phyloP scores from a whole-genome alignment of 306 rosid genomes.

The Sicyos edulis region DNA sequence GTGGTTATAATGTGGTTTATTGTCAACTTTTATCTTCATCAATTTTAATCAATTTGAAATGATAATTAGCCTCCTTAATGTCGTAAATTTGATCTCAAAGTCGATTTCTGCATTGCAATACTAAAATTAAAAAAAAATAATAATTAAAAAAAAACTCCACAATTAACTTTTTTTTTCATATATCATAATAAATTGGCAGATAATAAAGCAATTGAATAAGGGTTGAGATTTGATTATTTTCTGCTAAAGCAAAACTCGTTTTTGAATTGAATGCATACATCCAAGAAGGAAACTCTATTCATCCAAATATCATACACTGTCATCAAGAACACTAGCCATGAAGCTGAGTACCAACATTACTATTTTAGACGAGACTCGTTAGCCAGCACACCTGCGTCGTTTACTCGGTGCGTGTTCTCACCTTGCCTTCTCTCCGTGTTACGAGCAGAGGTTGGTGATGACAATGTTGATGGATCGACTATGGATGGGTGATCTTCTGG shows the following conservation, averaged over 20 bases:
- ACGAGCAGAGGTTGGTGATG: not conserved
- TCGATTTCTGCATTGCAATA: not conserved
- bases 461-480: not conserved
- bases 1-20: no score
- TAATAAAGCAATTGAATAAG: not conserved
- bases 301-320: conserved; percentile 2
- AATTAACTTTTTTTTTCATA: no score
- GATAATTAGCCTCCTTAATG: no score
- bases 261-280: conserved; percentile 7
- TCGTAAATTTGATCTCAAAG: not conserved
- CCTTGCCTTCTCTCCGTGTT: not conserved
- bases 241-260: conserved; percentile 12
- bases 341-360: conserved; percentile 6
- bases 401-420: not conserved
- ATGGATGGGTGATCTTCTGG: conserved; percentile 10
- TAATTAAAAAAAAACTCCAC: not conserved
- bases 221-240: not conserved
- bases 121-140: not conserved
- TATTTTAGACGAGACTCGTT: not conserved
- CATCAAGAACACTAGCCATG: not conserved
- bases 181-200: not conserved
- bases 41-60: no score
- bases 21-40: no score
- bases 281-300: not conserved
- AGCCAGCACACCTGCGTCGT: not conserved